Evolutionary conservation across 1,284 basidiomycete species (phyloP).

Genomic region (Trichosporon coremiiforme): DNA sequence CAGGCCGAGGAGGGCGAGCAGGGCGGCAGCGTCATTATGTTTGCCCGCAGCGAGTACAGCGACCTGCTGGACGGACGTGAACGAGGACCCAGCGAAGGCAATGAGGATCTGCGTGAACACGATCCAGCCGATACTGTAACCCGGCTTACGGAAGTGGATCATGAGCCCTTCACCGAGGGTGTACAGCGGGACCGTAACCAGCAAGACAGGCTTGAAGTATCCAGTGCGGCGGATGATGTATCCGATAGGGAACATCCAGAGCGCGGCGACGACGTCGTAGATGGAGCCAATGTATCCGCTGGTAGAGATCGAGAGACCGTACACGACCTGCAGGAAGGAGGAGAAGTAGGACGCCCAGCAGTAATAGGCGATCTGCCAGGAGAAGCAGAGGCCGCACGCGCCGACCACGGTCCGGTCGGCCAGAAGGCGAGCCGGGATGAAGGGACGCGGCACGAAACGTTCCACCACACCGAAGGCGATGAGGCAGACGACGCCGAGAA

Average conservation of each 20-base stretch:
- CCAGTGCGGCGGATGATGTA: slow-evolving; percentile 51
- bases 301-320: slow-evolving; percentile 49
- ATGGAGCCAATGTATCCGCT: slow-evolving; percentile 54
- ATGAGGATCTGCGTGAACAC: slow-evolving; percentile 55
- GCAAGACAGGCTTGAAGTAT: slow-evolving; percentile 52
- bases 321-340: slow-evolving; percentile 53
- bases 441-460: slow-evolving; percentile 49
- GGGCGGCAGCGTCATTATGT: slow-evolving; percentile 55
- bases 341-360: slow-evolving; percentile 49
- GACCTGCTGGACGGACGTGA: slow-evolving; percentile 55
- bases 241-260: slow-evolving; percentile 51
- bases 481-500: slow-evolving; percentile 53
- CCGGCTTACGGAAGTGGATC: slow-evolving; percentile 54
- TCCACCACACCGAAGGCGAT: slow-evolving; percentile 52
- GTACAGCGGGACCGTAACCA: slow-evolving; percentile 49
- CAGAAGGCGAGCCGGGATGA: slow-evolving; percentile 54
- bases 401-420: slow-evolving; percentile 52
- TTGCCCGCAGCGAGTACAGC: slow-evolving; percentile 53
- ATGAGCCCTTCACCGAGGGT: slow-evolving; percentile 55
- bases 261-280: slow-evolving; percentile 54
- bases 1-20: slow-evolving; percentile 53
- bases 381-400: slow-evolving; percentile 49
- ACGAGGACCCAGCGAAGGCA: slow-evolving; percentile 54
- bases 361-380: slow-evolving; percentile 54
- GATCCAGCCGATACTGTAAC: slow-evolving; percentile 35